Evolutionary conservation across 495 filamentous ascomycete species (phyloP), one percentile per base, ranked within the genome.

Genomic region (Glonium stellatum): DNA sequence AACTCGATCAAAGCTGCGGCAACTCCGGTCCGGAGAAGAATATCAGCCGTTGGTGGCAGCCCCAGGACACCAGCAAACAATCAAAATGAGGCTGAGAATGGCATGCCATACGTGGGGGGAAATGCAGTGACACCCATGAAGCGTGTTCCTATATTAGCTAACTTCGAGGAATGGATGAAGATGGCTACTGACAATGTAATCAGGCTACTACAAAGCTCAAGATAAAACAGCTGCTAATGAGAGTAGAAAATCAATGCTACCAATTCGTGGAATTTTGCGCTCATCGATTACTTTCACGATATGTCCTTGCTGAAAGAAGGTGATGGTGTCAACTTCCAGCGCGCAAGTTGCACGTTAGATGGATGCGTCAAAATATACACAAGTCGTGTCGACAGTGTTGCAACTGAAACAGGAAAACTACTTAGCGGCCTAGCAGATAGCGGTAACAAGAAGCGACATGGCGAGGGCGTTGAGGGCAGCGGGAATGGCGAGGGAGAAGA

Each of bases 131-230:
- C 93, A 34, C 93, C 93, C 15, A 90, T 96, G 87, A 95, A 96
- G 79, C 87, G 93, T 44, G 89, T 96, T 35, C 95, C 93, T 0
- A 87, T 99, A 57, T 71, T 97, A 54, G 95, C 95, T 54, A 97
- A 97, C 74, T 99, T 97, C 68, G 93, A 99, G 73, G 95, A 99
- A 70, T 97, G 93, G 93, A 97, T 99, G 95, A 99, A 97, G 81
- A 92, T 97, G 89, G 95, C 95, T 10, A 97, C 92, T 22, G 93
- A 99, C 77, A 99, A 99, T 65, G 72, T 74, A 59, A 44, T 60
- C n/a, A 48, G 4, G 23, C 9, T 8, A n/a, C 15, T 6, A 12
- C 23, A 49, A 15, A 27, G 19, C 34, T 50, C 22, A 5, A 15
- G 19, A 12, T 49, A 42, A 9, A n/a, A 31, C 54, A 37, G 46